Base-by-base conservation (phyloP, 805 yeast species). In the Saturnispora saitoi region DNA sequence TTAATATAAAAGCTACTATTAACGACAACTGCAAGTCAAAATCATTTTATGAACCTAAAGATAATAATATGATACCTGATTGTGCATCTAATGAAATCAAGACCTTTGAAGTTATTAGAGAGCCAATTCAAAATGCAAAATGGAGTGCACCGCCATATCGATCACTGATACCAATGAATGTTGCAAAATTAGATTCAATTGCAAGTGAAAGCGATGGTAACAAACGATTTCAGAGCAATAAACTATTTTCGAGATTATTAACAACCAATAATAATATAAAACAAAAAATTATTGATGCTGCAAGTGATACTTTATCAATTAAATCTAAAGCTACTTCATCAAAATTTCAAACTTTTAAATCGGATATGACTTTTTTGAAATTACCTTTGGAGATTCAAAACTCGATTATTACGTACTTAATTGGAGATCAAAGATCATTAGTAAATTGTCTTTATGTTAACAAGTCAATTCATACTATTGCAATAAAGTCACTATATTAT, bases 401-500 rank as follows among this genome's bases (percentile, higher is more conserved):
- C 34, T 51, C 61, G 34, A 64, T 77, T 10, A 67, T 77, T 48
- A 39, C 45, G 30, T 49, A 52, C 3, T 55, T 73, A 15, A 60
- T 57, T 31, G 52, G 61, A 26, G 74, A 72, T 32, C 71, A 73
- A 52, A 56, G 58, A 47, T 56, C 77, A 52, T 59, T 73, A 28
- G 67, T 78, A 0, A 60, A 60, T 42, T 66, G 77, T 49, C 62
- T 86, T 12, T 76, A 73, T 48, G 79, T 81, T 7, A 71, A 72
- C 59, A 75, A 68, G 49, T 58, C 65, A 32, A 73, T 83, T 54
- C 74, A 80, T 59, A 61, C 59, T 31, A 65, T 78, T 6, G 73
- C 82, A 2, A 76, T 78, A 54, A 73, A 73, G 4, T 69, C 72
- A 22, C 63, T 87, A 10, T 88, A 86, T 61, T 58, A 67, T 12